Conservation (phyloP, 2,329 filamentous ascomycete species). For the Penicillium thymicola region DNA sequence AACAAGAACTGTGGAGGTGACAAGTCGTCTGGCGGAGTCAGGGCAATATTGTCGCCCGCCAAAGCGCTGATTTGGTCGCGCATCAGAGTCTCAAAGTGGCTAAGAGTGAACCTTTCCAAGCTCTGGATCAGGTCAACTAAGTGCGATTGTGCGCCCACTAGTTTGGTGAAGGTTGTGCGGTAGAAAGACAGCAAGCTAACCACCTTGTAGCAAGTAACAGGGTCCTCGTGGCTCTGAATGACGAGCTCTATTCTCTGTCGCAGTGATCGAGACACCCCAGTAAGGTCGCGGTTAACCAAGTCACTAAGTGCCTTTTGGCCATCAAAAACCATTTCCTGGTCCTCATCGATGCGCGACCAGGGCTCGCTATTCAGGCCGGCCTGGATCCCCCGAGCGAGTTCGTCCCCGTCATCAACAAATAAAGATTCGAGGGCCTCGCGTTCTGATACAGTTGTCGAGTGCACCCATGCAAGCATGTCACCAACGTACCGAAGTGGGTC, state of each 20-base stretch:
- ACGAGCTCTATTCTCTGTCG: constrained; percentile 87
- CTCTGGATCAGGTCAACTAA: constrained; percentile 66
- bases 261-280: constrained; percentile 77
- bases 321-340: constrained; percentile 64
- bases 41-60: constrained; percentile 68
- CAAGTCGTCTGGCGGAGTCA: constrained; percentile 68
- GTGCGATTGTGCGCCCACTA: constrained; percentile 67
- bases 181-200: constrained; percentile 90
- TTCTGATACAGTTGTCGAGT: constrained; percentile 91
- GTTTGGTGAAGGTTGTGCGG: constrained; percentile 73
- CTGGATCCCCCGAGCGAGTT: constrained; percentile 78
- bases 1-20: constrained; percentile 75
- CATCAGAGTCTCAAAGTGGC: constrained; percentile 78
- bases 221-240: constrained; percentile 87
- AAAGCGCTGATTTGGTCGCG: constrained; percentile 67
- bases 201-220: constrained; percentile 82
- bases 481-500: constrained; percentile 88
- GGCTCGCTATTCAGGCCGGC: constrained; percentile 77
- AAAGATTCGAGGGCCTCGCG: constrained; percentile 86
- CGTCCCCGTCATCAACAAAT: constrained; percentile 86
- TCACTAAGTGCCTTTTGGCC: constrained; percentile 77
- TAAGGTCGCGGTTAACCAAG: constrained; percentile 80
- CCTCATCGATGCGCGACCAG: constrained; percentile 67
- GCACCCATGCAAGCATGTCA: constrained; percentile 96
- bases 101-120: constrained; percentile 72